Conservation (phyloP, 768 basidiomycete species). For the Kwoniella dejecticola region DNA sequence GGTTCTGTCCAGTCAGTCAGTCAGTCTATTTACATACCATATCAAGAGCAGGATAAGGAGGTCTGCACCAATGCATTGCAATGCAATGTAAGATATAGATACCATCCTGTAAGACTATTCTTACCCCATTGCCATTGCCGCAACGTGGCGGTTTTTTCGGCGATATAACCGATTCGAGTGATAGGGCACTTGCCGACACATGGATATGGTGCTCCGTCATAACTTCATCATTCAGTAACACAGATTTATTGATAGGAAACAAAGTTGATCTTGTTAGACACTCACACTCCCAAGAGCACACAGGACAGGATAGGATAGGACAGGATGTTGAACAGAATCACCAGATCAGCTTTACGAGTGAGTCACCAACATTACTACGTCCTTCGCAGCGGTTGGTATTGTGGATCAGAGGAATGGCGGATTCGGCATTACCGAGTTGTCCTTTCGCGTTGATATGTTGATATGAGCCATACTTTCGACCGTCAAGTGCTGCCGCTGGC, state of each 20-base stretch:
- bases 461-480: too few species aligned
- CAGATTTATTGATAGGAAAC: background rate
- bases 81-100: too few species aligned
- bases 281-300: too few species aligned
- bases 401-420: background rate
- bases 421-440: constrained; percentile 18
- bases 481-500: too few species aligned
- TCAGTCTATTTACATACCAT: too few species aligned
- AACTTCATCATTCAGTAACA: background rate
- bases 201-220: constrained; percentile 11
- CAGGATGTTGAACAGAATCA: constrained; percentile 23
- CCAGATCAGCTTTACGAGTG: constrained; percentile 20
- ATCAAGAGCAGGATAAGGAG: too few species aligned
- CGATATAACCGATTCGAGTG: constrained; percentile 11
- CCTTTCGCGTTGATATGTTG: too few species aligned
- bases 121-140: constrained; percentile 2
- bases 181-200: background rate
- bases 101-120: too few species aligned
- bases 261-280: too few species aligned
- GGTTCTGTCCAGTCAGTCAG: too few species aligned
- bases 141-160: constrained; percentile 18
- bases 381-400: background rate
- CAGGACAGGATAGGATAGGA: background rate
- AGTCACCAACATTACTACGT: background rate
- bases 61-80: too few species aligned